Base-by-base conservation (phyloP, 176 grass and related monocot genomes). In the Phragmites australis region DNA sequence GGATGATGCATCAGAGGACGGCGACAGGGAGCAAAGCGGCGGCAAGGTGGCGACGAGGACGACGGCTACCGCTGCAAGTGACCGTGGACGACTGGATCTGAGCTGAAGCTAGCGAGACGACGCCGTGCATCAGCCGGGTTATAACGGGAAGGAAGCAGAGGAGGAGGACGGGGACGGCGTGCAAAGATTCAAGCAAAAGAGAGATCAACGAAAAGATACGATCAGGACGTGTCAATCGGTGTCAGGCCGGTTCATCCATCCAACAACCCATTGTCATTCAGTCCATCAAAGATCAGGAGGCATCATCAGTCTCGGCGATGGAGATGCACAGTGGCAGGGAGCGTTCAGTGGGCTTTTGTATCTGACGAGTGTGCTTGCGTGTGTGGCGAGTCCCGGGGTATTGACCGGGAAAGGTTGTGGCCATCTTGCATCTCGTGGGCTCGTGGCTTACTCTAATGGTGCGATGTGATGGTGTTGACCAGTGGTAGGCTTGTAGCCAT, bases 1-100 rank as follows among this genome's bases (percentile, higher is more conserved):
- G 78, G 48, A 19, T 27, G 77, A 72, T 89, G 65, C 88, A 89
- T 89, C 40, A 78, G 42, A 56, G 21, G 14, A 44, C n/a, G 49
- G 37, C 45, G n/a, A 15, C 29, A 13, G 14, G 41, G 37, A 19
- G 0, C 11, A 5, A 54, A 1, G 49, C 19, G 29, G 46, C 13
- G 22, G 17, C 6, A 3, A 42, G 12, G 47, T 1, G 8, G 31
- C 22, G 32, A 29, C 67, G 18, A 1, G 1, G 6, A 25, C 26
- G 22, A 61, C 58, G 27, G 13, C 6, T 8, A 31, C 7, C 6
- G 19, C 18, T 5, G 29, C 27, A 27, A 8, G 56, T 1, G 26
- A 11, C 68, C 0, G 27, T 52, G 47, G 47, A 72, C 3, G 65
- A 37, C 21, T 4, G 7, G 10, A 21, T 4, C 5, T 2, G 21